Evolutionary conservation across 148 eudicot genomes (phyloP).

Genomic region (Rhododendron henanense): DNA sequence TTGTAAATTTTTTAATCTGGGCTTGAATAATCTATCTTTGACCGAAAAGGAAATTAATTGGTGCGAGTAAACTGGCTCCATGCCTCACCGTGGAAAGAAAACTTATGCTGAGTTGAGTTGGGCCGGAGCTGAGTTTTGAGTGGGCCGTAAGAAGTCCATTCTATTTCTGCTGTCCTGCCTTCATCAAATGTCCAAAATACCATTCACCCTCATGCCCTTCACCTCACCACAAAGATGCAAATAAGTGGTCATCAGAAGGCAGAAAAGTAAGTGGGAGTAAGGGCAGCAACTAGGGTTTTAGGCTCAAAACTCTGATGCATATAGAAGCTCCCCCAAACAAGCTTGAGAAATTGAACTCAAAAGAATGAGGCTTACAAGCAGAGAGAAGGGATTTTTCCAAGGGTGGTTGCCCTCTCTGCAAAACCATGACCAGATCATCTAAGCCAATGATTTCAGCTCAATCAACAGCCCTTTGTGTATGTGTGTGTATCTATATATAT

Average conservation of each 20-base stretch:
- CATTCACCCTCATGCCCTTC: not conserved
- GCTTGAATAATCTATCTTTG: too few species aligned
- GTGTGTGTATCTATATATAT: not conserved
- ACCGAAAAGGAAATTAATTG: too few species aligned
- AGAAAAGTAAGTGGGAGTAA: not conserved
- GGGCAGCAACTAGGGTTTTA: not conserved
- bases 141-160: not conserved
- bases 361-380: not conserved
- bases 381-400: not conserved
- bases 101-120: not conserved
- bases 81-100: too few species aligned
- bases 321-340: not conserved
- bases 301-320: not conserved
- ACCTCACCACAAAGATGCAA: not conserved
- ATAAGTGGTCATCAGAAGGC: not conserved
- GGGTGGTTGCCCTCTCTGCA: conserved; percentile 3
- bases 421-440: not conserved
- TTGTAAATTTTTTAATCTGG: too few species aligned
- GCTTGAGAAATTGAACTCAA: not conserved
- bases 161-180: not conserved
- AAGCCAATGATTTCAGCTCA: not conserved
- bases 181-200: not conserved
- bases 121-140: not conserved
- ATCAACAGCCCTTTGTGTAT: not conserved
- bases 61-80: too few species aligned